These are phyloP conservation scores for Globisporangium apiculatum DNA, from an alignment of 352 stramenopile species.

Conservation along the genomic window DNA sequence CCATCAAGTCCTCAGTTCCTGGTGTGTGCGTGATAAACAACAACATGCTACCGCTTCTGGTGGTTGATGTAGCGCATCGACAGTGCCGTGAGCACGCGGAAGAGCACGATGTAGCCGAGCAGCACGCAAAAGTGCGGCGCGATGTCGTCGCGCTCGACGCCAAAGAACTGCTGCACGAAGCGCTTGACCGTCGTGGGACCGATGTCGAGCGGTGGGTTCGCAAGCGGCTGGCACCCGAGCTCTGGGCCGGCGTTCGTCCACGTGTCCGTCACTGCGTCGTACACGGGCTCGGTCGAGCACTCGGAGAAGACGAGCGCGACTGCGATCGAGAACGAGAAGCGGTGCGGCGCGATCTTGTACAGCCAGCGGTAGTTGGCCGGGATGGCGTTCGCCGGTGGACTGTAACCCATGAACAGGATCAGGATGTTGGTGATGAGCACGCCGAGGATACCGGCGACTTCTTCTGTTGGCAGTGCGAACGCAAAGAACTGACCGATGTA, in stretches of 20 bases:
- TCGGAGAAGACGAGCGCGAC: slow-evolving; percentile 22
- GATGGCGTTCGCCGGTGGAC: slow-evolving; percentile 23
- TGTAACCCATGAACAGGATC: slow-evolving; percentile 32
- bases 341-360: slow-evolving; percentile 32
- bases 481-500: slow-evolving; percentile 31
- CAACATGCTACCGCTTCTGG: slow-evolving; percentile 24
- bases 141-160: slow-evolving; percentile 27
- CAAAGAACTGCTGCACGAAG: slow-evolving; percentile 13
- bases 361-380: slow-evolving; percentile 33
- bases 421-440: slow-evolving; percentile 33
- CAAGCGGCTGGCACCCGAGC: slow-evolving; percentile 10
- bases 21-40: background rate
- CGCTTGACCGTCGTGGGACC: slow-evolving; percentile 20
- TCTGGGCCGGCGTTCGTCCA: slow-evolving; percentile 2
- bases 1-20: background rate
- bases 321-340: slow-evolving; percentile 19
- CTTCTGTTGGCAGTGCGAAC: slow-evolving; percentile 25
- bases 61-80: slow-evolving; percentile 36
- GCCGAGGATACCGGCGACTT: slow-evolving; percentile 30
- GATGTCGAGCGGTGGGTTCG: slow-evolving; percentile 16
- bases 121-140: slow-evolving; percentile 20
- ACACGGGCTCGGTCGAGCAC: slow-evolving; percentile 19
- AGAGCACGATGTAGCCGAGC: slow-evolving; percentile 22
- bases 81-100: slow-evolving; percentile 20
- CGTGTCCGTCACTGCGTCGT: slow-evolving; percentile 9